Percentiles rank a stretch among this genome's conserved stretches.
phyloP scores from a whole-genome alignment of 2,329 filamentous ascomycete genomes.

The Colletotrichum limetticola region DNA sequence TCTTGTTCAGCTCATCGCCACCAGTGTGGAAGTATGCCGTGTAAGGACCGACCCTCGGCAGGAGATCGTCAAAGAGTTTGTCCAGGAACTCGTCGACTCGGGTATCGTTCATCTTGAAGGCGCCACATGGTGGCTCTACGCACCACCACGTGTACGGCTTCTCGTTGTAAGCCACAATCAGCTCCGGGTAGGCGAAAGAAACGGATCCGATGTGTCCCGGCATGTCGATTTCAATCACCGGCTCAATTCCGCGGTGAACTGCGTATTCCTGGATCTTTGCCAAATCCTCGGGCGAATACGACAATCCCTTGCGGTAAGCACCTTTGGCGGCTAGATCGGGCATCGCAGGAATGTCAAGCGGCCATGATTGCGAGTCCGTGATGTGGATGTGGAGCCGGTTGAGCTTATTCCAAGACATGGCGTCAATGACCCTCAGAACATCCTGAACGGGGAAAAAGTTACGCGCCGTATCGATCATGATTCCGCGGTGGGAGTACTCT shows the following conservation, averaged over 20 bases:
- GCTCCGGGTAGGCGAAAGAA: conserved; percentile 73
- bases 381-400: conserved; percentile 85
- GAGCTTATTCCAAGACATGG: conserved; percentile 82
- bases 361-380: conserved; percentile 88
- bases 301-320: conserved; percentile 74
- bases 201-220: conserved; percentile 82
- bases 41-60: conserved; percentile 77
- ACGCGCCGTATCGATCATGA: conserved; percentile 82
- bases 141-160: conserved; percentile 69
- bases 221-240: conserved; percentile 83
- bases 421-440: conserved; percentile 81
- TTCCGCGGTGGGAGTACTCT: conserved; percentile 79
- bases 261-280: conserved; percentile 77
- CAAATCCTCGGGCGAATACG: conserved; percentile 76
- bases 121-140: conserved; percentile 72
- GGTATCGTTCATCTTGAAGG: conserved; percentile 80
- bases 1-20: conserved; percentile 86
- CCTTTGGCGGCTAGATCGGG: conserved; percentile 79
- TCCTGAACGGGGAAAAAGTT: conserved; percentile 75
- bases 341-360: conserved; percentile 80
- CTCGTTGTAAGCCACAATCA: conserved; percentile 73
- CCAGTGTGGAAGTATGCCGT: conserved; percentile 85
- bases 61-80: conserved; percentile 77
- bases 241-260: conserved; percentile 73
- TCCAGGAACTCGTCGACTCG: conserved; percentile 78